phyloP scores from a whole-genome alignment of 192 early-diverging fungal genomes.

The Backusella macrospora region DNA sequence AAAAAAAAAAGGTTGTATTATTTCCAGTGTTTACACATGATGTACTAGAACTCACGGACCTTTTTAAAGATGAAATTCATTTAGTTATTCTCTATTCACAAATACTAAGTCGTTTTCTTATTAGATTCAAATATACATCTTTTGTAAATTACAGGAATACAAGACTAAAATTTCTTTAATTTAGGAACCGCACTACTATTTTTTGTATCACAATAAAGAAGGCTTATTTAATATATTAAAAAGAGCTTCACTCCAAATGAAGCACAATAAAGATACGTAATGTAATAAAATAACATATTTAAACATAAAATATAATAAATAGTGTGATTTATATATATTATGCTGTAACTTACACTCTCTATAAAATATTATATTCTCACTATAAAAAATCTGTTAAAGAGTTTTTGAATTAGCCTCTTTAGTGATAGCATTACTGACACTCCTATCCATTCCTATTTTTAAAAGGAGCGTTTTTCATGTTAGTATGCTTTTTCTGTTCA shows the following conservation, averaged over 20 bases:
- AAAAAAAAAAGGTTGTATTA: neutral
- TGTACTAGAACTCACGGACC: neutral
- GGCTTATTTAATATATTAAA: neutral
- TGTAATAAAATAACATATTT: too few relatives aligned
- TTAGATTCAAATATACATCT: neutral
- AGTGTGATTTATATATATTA: neutral
- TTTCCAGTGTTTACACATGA: neutral
- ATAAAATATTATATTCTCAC: neutral
- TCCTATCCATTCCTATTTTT: neutral
- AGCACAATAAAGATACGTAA: neutral
- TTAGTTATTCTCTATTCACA: neutral
- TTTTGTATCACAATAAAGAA: neutral
- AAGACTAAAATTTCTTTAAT: conserved; percentile 2
- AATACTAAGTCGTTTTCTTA: neutral
- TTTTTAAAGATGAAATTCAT: neutral
- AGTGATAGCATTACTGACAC: conserved; percentile 2
- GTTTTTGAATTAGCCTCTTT: neutral
- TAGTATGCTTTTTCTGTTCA: conserved; percentile 1
- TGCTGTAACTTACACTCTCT: neutral
- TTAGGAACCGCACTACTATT: neutral
- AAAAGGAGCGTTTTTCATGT: neutral
- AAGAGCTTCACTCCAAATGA: neutral
- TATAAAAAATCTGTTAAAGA: neutral
- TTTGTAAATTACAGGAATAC: conserved; percentile 5
- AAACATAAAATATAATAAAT: neutral